Evolutionary conservation across 2,329 filamentous ascomycete genomes (phyloP).

Genomic region (Waltergamsia citrina): DNA sequence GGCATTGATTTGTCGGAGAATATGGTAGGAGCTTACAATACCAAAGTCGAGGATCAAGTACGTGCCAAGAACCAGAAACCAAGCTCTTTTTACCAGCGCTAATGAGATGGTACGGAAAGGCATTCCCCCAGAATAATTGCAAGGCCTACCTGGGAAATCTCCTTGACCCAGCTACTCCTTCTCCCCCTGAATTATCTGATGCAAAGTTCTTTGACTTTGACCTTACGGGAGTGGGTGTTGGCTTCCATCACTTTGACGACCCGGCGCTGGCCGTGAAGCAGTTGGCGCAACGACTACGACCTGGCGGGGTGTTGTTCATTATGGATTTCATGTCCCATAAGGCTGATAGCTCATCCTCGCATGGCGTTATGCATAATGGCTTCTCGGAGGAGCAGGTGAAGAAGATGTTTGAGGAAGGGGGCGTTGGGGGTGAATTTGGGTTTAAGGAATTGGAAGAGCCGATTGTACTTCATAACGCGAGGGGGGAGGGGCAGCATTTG

Average conservation of each 20-base stretch:
- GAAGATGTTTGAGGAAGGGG: conserved; percentile 12
- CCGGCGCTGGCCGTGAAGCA: conserved; percentile 13
- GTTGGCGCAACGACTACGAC: conserved; percentile 16
- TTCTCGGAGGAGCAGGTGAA: conserved; percentile 15
- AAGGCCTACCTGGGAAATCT: conserved; percentile 19
- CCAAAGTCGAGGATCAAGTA: conserved; percentile 10
- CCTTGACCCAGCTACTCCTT: conserved; percentile 11
- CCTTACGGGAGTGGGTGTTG: conserved; percentile 20
- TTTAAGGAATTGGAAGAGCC: conserved; percentile 44
- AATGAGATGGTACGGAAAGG: not conserved
- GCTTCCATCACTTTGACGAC: conserved; percentile 24
- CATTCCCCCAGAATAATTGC: conserved; percentile 2
- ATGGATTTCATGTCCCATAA: conserved; percentile 17
- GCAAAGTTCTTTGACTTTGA: conserved; percentile 18
- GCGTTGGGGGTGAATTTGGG: conserved; percentile 41
- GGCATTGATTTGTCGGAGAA: conserved; percentile 23
- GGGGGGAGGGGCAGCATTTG: conserved; percentile 20
- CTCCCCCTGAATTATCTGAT: conserved; percentile 8
- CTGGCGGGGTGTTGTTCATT: conserved; percentile 20
- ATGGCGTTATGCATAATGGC: conserved; percentile 9
- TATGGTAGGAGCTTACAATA: conserved; percentile 22
- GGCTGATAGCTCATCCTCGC: not conserved
- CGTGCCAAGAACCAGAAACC: conserved; percentile 4
- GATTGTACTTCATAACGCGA: conserved; percentile 27
- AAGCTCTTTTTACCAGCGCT: conserved; percentile 7